These are phyloP conservation scores for Emericellopsis cladophorae DNA, from an alignment of 2,329 filamentous ascomycete genomes.

Conservation along the genomic window DNA sequence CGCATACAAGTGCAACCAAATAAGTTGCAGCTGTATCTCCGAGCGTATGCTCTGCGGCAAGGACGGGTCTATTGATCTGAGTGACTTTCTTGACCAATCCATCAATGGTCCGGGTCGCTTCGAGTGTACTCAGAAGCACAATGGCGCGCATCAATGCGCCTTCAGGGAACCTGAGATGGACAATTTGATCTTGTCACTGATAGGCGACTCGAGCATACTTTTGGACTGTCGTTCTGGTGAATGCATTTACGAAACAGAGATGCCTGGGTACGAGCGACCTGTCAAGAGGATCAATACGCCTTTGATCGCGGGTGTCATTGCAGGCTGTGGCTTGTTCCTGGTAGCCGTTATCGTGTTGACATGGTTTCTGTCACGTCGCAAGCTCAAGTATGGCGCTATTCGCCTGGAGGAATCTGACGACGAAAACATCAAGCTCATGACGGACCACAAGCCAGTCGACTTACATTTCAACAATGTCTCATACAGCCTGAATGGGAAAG, in stretches of 20 bases:
- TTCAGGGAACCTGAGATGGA: slow-evolving; percentile 94
- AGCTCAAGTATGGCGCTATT: slow-evolving; percentile 58
- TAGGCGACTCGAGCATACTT: slow-evolving; percentile 83
- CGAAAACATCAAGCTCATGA: slow-evolving; percentile 74
- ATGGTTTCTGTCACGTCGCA: slow-evolving; percentile 80
- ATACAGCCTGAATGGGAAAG: slow-evolving; percentile 77
- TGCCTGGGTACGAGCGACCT: slow-evolving; percentile 79
- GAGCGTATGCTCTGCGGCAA: slow-evolving; percentile 92
- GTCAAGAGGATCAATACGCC: slow-evolving; percentile 95
- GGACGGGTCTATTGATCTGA: slow-evolving; percentile 80
- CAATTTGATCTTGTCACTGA: slow-evolving; percentile 73
- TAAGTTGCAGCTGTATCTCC: slow-evolving; percentile 78
- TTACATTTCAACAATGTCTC: slow-evolving; percentile 80
- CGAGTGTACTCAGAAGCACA: slow-evolving; percentile 54
- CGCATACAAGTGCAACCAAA: slow-evolving; percentile 70
- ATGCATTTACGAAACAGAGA: slow-evolving; percentile 83
- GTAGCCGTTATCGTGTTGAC: slow-evolving; percentile 72
- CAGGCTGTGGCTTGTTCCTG: slow-evolving; percentile 71
- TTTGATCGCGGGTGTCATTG: slow-evolving; percentile 87
- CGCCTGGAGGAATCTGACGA: slow-evolving; percentile 83
- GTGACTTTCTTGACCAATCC: slow-evolving; percentile 69
- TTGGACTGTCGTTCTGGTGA: slow-evolving; percentile 77
- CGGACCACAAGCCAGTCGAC: slow-evolving; percentile 82
- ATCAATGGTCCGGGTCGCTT: slow-evolving; percentile 87
- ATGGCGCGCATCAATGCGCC: slow-evolving; percentile 52